These are phyloP conservation scores for Pisolithus sp. DNA, from an alignment of 768 basidiomycete species.

Conservation along the genomic window DNA sequence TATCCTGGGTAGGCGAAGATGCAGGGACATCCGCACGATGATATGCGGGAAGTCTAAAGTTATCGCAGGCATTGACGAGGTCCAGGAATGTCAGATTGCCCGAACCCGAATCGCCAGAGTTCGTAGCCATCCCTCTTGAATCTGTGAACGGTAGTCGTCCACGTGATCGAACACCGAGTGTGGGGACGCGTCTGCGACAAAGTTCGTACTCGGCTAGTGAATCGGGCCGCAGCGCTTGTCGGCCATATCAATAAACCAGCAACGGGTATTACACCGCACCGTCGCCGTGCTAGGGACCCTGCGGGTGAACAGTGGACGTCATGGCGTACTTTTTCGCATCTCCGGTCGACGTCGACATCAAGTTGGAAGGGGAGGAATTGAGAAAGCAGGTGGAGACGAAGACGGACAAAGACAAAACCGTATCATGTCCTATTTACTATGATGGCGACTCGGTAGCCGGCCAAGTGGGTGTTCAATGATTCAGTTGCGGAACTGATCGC, in stretches of 20 bases:
- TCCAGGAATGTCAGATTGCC: conserved; percentile 45
- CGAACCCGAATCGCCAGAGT: background rate
- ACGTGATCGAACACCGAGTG: no score
- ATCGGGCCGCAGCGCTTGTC: no score
- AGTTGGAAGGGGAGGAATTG: conserved; percentile 79
- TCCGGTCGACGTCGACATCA: conserved; percentile 87
- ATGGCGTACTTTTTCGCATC: conserved; percentile 90
- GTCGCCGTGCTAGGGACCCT: background rate
- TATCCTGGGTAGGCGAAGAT: conserved; percentile 30
- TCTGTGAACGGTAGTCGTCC: no score
- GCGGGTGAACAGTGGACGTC: conserved; percentile 16
- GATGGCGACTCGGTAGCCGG: conserved; percentile 92
- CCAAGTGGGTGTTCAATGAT: conserved; percentile 47
- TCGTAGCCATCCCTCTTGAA: no score
- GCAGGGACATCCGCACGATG: conserved; percentile 3
- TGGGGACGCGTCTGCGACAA: no score
- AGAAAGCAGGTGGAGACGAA: conserved; percentile 89
- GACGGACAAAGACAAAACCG: conserved; percentile 77
- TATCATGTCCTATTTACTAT: conserved; percentile 88
- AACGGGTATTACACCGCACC: background rate
- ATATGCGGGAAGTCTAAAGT: conserved; percentile 41
- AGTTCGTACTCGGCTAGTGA: no score
- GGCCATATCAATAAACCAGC: no score
- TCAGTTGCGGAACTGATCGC: background rate
- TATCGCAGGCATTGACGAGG: conserved; percentile 66